Conservation (phyloP, 139 green algal species). For the Chlorella vulgaris region DNA sequence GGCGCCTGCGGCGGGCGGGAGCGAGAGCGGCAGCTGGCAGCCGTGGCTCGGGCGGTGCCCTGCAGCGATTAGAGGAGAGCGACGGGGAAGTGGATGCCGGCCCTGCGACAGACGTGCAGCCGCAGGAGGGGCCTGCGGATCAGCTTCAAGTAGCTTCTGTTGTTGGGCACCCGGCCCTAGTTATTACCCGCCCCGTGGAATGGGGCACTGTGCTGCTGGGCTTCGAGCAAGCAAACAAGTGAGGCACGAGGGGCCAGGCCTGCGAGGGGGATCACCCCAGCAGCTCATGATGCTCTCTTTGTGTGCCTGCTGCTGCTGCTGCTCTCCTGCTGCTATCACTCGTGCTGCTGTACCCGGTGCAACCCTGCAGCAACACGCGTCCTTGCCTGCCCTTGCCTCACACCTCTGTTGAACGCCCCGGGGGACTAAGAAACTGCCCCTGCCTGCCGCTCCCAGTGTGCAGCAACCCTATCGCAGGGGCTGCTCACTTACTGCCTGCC, state of each 20-base stretch:
- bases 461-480: neutral
- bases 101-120: neutral
- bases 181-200: constrained; percentile 75
- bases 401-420: too few species aligned
- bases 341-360: too few species aligned
- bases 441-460: neutral
- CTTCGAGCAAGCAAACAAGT: constrained; percentile 76
- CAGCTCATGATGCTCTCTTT: too few species aligned
- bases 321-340: too few species aligned
- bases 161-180: constrained; percentile 68
- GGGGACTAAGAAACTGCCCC: too few species aligned
- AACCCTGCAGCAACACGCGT: too few species aligned
- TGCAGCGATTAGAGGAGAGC: neutral
- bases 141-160: constrained; percentile 30
- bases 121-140: neutral
- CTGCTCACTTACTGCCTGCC: too few species aligned
- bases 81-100: constrained; percentile 14
- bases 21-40: neutral
- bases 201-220: constrained; percentile 89
- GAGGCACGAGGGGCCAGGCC: too few species aligned
- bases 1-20: neutral
- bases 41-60: neutral
- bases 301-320: too few species aligned
- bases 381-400: too few species aligned
- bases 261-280: too few species aligned